phyloP scores from a whole-genome alignment of 2,329 filamentous ascomycete genomes.

The Aureobasidium sp. region DNA sequence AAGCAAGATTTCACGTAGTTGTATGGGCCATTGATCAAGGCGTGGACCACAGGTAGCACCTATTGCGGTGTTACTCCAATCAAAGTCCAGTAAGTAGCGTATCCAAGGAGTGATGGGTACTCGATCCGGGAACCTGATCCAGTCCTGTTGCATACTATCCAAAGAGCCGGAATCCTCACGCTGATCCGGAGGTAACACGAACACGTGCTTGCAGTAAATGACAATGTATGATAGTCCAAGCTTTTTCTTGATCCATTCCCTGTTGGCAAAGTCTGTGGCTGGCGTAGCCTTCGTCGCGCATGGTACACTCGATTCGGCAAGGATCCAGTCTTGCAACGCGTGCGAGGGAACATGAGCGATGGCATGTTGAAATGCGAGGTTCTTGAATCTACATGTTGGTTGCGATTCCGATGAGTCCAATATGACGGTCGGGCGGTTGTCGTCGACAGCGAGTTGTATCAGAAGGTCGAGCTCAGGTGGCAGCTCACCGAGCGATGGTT shows the following conservation, averaged over 20 bases:
- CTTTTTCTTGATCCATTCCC: constrained; percentile 10
- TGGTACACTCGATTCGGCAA: background rate
- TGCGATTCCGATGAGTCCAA: background rate
- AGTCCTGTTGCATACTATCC: background rate
- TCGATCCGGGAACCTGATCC: background rate
- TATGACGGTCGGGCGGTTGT: background rate
- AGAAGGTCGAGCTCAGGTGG: background rate
- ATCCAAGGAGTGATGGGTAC: background rate
- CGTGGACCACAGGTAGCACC: background rate
- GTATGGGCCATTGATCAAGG: constrained; percentile 11
- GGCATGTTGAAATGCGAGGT: background rate
- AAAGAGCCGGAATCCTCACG: background rate
- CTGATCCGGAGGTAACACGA: background rate
- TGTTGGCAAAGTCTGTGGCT: background rate
- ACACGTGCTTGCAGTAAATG: constrained; percentile 8
- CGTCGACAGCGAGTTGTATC: background rate
- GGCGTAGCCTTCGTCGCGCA: background rate
- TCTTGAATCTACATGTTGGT: background rate
- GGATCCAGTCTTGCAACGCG: background rate
- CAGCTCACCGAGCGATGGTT: background rate
- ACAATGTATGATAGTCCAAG: background rate
- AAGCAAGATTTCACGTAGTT: background rate
- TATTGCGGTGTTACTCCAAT: constrained; percentile 4
- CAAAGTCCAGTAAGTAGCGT: background rate
- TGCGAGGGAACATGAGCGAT: background rate